Evolutionary conservation across 1,284 basidiomycete species (phyloP).

Genomic region (Schizophyllum amplum): DNA sequence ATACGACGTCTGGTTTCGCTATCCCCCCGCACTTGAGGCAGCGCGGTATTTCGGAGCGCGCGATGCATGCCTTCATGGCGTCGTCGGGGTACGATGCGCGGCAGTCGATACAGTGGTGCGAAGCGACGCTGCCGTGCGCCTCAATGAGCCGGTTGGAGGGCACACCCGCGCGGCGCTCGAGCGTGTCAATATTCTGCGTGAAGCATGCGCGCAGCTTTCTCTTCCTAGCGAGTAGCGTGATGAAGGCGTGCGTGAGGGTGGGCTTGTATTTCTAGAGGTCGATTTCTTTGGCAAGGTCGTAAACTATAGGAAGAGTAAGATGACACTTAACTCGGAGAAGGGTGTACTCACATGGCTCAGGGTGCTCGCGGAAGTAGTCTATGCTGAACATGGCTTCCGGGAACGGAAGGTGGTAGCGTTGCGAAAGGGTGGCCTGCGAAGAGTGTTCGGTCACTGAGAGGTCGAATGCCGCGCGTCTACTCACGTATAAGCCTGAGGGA

Average conservation of each 20-base stretch:
- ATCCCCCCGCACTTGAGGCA: conserved; percentile 64
- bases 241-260: conserved; percentile 86
- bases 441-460: no score
- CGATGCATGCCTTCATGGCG: conserved; percentile 57
- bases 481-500: conserved; percentile 43
- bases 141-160: conserved; percentile 74
- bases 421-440: conserved; percentile 60
- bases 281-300: conserved; percentile 83
- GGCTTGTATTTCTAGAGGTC: conserved; percentile 85
- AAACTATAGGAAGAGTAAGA: conserved; percentile 53
- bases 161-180: conserved; percentile 83
- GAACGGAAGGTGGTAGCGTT: conserved; percentile 65
- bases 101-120: conserved; percentile 76
- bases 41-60: conserved; percentile 49
- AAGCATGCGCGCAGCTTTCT: conserved; percentile 67
- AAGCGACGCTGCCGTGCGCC: conserved; percentile 90
- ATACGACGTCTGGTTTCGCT: conserved; percentile 92
- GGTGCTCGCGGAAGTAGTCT: conserved; percentile 62
- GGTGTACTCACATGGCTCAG: conserved; percentile 54
- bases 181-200: conserved; percentile 89
- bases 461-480: conserved; percentile 5
- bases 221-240: conserved; percentile 66
- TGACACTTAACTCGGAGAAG: no score
- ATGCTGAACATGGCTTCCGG: conserved; percentile 82
- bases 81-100: conserved; percentile 47